A percentile compares a stretch with the other conserved stretches of the same genome.
Evolutionary conservation across 306 rosid species (phyloP).

Genomic region (Luffa aegyptiaca): DNA sequence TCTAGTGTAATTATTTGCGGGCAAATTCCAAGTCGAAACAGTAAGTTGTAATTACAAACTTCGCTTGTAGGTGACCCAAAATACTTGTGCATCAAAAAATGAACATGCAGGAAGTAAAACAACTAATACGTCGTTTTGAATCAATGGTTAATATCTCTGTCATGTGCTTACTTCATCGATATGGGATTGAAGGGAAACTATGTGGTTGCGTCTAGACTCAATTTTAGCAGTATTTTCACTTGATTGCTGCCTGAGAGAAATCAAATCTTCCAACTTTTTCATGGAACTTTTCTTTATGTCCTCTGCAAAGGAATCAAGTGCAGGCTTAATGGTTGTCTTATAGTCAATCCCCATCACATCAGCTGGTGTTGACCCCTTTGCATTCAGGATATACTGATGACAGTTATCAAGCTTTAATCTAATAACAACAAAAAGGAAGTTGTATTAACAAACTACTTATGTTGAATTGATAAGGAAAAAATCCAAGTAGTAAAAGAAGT

Average conservation of each 20-base stretch:
- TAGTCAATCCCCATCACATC: constrained; percentile 79
- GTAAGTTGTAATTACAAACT: not conserved
- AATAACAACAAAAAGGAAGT: constrained; percentile 12
- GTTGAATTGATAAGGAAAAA: not conserved
- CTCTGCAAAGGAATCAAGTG: constrained; percentile 36
- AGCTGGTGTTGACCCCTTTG: constrained; percentile 58
- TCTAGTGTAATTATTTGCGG: not conserved
- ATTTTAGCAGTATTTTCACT: constrained; percentile 41
- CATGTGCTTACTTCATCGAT: constrained; percentile 49
- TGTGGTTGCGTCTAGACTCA: constrained; percentile 48
- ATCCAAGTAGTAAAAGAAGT: not conserved
- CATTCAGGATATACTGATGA: constrained; percentile 56
- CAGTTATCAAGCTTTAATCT: constrained; percentile 67
- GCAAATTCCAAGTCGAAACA: not conserved
- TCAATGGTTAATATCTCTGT: not conserved
- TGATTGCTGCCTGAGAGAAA: constrained; percentile 47
- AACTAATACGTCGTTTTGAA: not conserved
- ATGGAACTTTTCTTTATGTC: constrained; percentile 55
- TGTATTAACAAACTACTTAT: not conserved
- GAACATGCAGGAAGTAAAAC: not conserved
- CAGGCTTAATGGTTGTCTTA: constrained; percentile 52
- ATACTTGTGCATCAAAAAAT: not conserved
- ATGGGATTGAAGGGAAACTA: constrained; percentile 30
- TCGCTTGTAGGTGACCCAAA: not conserved
- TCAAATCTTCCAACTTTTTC: constrained; percentile 52